Base-by-base conservation (phyloP, 2,329 filamentous ascomycete species). In the Hypoxylon sp. region DNA sequence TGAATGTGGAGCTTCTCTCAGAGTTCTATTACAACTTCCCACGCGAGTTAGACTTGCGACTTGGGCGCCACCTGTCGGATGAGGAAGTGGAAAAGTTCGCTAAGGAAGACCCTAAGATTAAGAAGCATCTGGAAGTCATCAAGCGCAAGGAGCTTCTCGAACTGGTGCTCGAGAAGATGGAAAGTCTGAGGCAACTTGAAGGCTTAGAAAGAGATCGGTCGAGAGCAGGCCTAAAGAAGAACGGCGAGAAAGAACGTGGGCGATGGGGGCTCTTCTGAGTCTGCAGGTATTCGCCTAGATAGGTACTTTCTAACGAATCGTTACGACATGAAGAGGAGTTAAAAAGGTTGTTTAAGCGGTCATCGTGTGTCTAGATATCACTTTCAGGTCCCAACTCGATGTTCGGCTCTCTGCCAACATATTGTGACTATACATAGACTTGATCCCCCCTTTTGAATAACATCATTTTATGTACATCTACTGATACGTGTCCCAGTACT, bases 21-120 rank as follows among this genome's bases (percentile, higher is more conserved):
- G 97, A 99, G 75, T 99, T 98, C 78, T 97, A 97, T 81, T 97
- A 97, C 80, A 93, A 96, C 76, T 99, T 99, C 79, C 96, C 96
- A 0, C 88, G 96, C 38, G 93, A 97, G 76, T 86, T 99, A 11
- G 96, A 99, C 77, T 82, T 91, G 64, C 88, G 94, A 32, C 89
- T 99, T 9, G 93, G 95, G 46, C 88, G 93, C 24, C 90, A 93
- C 72, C 84, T 97, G 65, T 87, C 88, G 32, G 88, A 91, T 58
- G 88, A 89, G 4, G 90, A 98, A 73, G 87, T 98, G 4, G 95
- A 99, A 76, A 87, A 87, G 24, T 97, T 99, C 72, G 96, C 96
- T 2, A 89, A 92, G 55, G 96, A 99, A 79, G 96, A 99, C 75
- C 91, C 93, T 16, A 96, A 95, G 79, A 91, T 99, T 67, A 87